phyloP scores from a whole-genome alignment of 805 yeast species.

The Kazachstania martiniae region DNA sequence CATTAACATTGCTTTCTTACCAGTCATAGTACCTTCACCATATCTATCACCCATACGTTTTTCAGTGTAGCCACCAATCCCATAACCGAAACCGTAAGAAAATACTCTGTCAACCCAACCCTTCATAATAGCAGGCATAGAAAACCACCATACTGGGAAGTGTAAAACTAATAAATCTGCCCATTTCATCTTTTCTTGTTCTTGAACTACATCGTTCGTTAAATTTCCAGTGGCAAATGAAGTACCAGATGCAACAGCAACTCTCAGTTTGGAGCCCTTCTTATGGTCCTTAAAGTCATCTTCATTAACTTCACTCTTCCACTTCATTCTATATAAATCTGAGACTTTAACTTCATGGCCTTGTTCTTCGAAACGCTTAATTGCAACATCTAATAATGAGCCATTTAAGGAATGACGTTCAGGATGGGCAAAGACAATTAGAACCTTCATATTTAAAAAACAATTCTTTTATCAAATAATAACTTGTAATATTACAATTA shows the following conservation, averaged over 20 bases:
- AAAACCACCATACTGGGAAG: constrained; percentile 26
- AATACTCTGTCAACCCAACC: constrained; percentile 26
- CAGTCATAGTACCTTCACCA: constrained; percentile 18
- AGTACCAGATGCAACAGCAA: constrained; percentile 11
- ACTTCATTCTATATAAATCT: constrained; percentile 18
- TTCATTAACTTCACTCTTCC: constrained; percentile 15
- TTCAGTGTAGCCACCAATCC: constrained; percentile 8
- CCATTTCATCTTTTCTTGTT: constrained; percentile 23
- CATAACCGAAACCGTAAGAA: constrained; percentile 18
- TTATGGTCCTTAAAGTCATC: constrained; percentile 14
- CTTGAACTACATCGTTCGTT: constrained; percentile 20
- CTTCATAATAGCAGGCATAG: constrained; percentile 24
- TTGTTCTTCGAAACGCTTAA: constrained; percentile 10
- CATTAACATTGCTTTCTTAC: constrained; percentile 13
- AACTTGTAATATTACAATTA: too few relatives aligned
- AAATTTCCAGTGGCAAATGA: constrained; percentile 9
- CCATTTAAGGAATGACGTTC: constrained; percentile 17
- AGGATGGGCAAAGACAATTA: constrained; percentile 24
- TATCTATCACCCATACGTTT: constrained; percentile 8
- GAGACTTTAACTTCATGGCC: constrained; percentile 22
- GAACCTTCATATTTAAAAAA: constrained; percentile 18
- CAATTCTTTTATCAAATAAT: too few relatives aligned
- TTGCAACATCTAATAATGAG: constrained; percentile 12
- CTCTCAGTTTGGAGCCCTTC: constrained; percentile 8
- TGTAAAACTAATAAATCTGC: constrained; percentile 21